phyloP scores from a whole-genome alignment of 805 yeast species.

The Yarrowia yakushimensis region DNA sequence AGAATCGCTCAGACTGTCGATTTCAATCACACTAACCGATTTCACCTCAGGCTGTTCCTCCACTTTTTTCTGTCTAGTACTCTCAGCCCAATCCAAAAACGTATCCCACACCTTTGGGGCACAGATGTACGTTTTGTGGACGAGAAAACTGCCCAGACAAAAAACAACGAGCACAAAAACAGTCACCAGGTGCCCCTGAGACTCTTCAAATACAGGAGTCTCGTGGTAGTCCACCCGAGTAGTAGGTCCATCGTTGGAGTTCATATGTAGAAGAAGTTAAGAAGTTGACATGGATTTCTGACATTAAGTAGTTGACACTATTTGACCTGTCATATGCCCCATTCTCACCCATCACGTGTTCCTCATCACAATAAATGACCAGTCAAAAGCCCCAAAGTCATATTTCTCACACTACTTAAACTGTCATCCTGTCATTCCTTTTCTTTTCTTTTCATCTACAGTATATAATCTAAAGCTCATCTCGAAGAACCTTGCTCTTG shows the following conservation, averaged over 20 bases:
- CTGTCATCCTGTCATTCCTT: background rate
- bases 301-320: no score
- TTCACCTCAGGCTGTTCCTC: no score
- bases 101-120: background rate
- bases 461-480: constrained; percentile 5
- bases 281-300: no score
- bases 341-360: no score
- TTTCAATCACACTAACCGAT: no score
- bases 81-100: background rate
- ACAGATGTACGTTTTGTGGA: background rate
- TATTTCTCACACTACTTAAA: no score
- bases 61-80: background rate
- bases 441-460: no score
- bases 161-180: background rate
- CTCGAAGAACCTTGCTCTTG: constrained; percentile 30
- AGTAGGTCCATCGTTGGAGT: background rate
- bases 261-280: no score
- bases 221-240: background rate
- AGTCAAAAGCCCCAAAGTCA: no score
- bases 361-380: no score
- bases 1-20: background rate
- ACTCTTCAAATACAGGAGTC: background rate
- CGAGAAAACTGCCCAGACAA: background rate
- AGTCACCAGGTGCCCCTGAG: background rate
- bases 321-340: no score